Base-by-base conservation (phyloP, 352 stramenopile species). In the Phytophthora kernoviae region DNA sequence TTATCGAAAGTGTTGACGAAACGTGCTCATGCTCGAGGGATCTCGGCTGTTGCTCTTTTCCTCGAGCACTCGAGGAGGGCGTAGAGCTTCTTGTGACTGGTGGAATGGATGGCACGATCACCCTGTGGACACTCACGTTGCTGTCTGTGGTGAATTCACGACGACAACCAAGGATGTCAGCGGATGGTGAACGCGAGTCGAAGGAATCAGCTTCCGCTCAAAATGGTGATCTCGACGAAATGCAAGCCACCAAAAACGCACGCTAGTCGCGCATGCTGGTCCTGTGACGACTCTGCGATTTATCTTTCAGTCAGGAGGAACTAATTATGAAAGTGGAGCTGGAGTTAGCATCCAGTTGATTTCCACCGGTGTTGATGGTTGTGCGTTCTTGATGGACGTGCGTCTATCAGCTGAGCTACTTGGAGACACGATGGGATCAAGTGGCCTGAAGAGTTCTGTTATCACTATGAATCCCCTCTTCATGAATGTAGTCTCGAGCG, bases 191-290 rank as follows among this genome's bases (percentile, higher is more conserved):
- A 20, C 30, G 6, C 0, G 58, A 58, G 14, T 15, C 37, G 0
- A 62, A 30, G 15, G 54, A 54, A 41, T 3, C 50, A 27, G 26
- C 30, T 4, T 30, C 37, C 10, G 21, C 12, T n/a, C 34, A 58
- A 12, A 20, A 43, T 4, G 34, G 39, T 45, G 58, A 83, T 11
- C 59, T 92, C 14, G 81, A 91, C 26, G 84, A 93, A 15, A 73
- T 91, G 18, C 68, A 79, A 46, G 69, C 77, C 7, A 70, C 65
- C 40, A 93, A 91, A 54, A 90, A 69, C 85, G 88, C 24, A 87
- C 71, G 1, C 47, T 91, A 9, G 58, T 79, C 12, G 61, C 72
- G 5, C 86, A 93, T 37, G 48, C 68, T 0, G 84, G 84, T 0
- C 64, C 78, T 0, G 74, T 93, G 21, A 91, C 79, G 17, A 79